Conservation (phyloP, 208 protist genomes). For the Trypanosoma platydactyli region DNA sequence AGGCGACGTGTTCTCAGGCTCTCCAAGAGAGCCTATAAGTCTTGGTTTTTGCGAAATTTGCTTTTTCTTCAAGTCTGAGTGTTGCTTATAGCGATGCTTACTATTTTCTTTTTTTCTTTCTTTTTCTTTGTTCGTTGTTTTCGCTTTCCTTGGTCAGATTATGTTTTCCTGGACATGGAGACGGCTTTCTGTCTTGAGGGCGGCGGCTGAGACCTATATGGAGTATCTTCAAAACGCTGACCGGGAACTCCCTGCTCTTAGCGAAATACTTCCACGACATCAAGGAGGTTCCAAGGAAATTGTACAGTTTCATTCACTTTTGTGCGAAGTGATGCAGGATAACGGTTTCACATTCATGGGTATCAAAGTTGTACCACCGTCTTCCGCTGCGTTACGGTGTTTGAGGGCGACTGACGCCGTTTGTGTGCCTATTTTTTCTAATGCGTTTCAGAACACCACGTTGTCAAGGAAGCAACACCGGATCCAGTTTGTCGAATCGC, state of each 20-base stretch:
- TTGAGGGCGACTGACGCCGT: slow-evolving; percentile 48
- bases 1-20: slow-evolving; percentile 6
- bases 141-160: slow-evolving; percentile 2
- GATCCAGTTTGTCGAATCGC: slow-evolving; percentile 68
- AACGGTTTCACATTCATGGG: slow-evolving; percentile 57
- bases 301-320: slow-evolving; percentile 61
- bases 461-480: slow-evolving; percentile 50
- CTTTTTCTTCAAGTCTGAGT: not conserved
- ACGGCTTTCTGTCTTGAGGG: slow-evolving; percentile 23
- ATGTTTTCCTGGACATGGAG: slow-evolving; percentile 28
- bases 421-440: slow-evolving; percentile 75
- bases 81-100: not conserved
- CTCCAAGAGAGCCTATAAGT: not conserved
- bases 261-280: slow-evolving; percentile 70
- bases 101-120: slow-evolving; percentile 17
- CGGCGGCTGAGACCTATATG: slow-evolving; percentile 47
- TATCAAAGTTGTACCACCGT: slow-evolving; percentile 68
- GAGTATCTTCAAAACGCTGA: slow-evolving; percentile 63
- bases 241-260: slow-evolving; percentile 60
- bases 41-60: not conserved
- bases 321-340: slow-evolving; percentile 61
- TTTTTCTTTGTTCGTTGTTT: slow-evolving; percentile 17
- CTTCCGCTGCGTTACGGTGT: slow-evolving; percentile 38
- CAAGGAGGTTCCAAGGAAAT: slow-evolving; percentile 35
- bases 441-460: slow-evolving; percentile 33